phyloP scores from a whole-genome alignment of 2,329 filamentous ascomycete genomes.

The Fusarium siculi region DNA sequence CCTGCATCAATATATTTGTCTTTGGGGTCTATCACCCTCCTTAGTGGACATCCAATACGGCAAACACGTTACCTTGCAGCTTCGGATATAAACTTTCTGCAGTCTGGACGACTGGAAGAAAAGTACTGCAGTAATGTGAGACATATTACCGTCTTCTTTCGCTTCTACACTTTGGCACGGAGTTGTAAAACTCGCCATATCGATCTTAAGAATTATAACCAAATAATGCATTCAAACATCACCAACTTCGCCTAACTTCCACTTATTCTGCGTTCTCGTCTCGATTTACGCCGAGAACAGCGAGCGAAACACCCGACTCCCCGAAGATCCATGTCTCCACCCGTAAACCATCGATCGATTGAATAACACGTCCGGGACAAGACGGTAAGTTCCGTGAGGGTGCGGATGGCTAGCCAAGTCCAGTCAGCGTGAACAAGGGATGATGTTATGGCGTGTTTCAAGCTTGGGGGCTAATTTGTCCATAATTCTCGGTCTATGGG shows the following conservation, averaged over 20 bases:
- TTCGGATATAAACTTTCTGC: fast-evolving
- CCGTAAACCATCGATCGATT: neutral
- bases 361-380: neutral
- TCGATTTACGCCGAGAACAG: neutral
- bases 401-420: neutral
- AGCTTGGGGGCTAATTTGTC: neutral
- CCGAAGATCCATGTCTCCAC: neutral
- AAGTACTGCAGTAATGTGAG: fast-evolving
- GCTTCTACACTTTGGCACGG: fast-evolving
- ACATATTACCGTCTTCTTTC: fast-evolving
- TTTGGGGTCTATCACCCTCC: neutral
- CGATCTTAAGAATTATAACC: fast-evolving
- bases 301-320: neutral
- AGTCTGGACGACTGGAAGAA: fast-evolving
- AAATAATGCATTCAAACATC: neutral
- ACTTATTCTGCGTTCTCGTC: neutral
- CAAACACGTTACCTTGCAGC: too few relatives aligned
- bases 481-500: neutral
- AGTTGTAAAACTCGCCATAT: too few relatives aligned
- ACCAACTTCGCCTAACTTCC: neutral
- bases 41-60: fast-evolving
- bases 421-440: neutral
- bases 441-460: neutral
- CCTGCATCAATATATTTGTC: fast-evolving
- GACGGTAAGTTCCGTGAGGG: neutral